Percentiles rank a stretch among this genome's conserved stretches.
phyloP scores from a whole-genome alignment of 108 stramenopile genomes.

The Epipyxis sp. region DNA sequence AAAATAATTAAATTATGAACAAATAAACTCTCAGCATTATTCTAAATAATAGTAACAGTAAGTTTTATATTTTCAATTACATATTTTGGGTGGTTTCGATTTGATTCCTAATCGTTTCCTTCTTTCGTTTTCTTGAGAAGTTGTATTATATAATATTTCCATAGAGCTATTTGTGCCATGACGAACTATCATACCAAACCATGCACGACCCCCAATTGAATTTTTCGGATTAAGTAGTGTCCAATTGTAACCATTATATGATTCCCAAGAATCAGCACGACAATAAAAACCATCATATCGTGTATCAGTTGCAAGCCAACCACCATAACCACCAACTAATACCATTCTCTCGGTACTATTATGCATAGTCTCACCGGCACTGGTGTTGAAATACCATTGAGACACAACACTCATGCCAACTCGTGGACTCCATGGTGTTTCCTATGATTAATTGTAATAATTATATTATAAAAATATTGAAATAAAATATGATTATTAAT shows the following conservation, averaged over 20 bases:
- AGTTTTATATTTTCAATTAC: too few species aligned
- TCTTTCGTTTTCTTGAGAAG: too few species aligned
- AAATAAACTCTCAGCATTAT: too few species aligned
- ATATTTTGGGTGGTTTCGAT: too few species aligned
- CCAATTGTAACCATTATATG: conserved; percentile 13
- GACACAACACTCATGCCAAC: conserved; percentile 4
- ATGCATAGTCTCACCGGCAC: neutral
- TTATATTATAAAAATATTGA: too few species aligned
- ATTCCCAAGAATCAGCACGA: conserved; percentile 13
- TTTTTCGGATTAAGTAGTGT: neutral
- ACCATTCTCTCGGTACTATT: neutral
- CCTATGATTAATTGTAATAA: too few species aligned
- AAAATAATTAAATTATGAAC: too few species aligned
- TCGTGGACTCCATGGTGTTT: conserved; percentile 22
- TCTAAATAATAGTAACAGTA: too few species aligned
- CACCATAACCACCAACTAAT: conserved; percentile 23
- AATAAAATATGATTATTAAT: too few species aligned
- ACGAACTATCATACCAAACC: neutral
- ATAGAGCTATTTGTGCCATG: neutral
- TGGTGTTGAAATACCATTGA: conserved; percentile 12
- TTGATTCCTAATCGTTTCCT: too few species aligned
- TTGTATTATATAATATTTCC: too few species aligned
- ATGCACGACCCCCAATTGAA: neutral
- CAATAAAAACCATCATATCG: conserved; percentile 9
- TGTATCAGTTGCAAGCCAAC: neutral